Evolutionary conservation across 192 early-diverging fungal species (phyloP), one percentile per base, ranked within the genome.

Genomic region (Rhizoclosmatium globosum): DNA sequence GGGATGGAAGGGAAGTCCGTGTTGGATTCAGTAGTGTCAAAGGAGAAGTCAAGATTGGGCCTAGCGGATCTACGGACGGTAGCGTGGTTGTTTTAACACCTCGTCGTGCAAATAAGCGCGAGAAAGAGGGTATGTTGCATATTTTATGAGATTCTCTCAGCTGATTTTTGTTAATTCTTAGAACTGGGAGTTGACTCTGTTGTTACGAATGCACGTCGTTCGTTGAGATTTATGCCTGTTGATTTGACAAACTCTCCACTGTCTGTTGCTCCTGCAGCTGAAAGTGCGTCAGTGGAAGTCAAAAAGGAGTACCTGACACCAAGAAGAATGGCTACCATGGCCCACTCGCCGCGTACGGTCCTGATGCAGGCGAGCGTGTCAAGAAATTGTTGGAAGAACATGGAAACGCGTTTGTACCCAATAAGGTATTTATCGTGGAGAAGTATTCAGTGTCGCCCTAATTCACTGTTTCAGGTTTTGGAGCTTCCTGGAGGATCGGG

Each of bases 361-460:
- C 78, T 19, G 60, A 59, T 65, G 70, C 68, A 48, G 23, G 45
- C 6, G 45, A 64, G 23, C 68, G 62, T 6, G 62, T 79, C 15
- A 31, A 79, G 15, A 47, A 65, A 38, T 56, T 79, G 15, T 48
- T 79, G 11, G 60, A 72, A 56, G 69, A 72, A 13, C 56, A 79
- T 64, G 78, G 78, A 23, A 78, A 70, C 41, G 70, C 78, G 15
- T 79, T 72, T 65, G 78, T 79, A 4, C 78, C 78, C 39, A 79
- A 79, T 61, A 71, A 78, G 41, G 74, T 76, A 4, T 41, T 68
- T 9, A 7, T 21, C 9, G 6, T 62, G 9, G 11, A 7, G 7
- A 21, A 23, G 7, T 39, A 7, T 21, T 31, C 60, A 62, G 7
- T 21, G 7, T 7, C 60, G 6, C 4, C 60, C 60, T 13, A 53